These are phyloP conservation scores for Globisporangium takayamanum DNA, from an alignment of 352 stramenopile species.

Conservation along the genomic window DNA sequence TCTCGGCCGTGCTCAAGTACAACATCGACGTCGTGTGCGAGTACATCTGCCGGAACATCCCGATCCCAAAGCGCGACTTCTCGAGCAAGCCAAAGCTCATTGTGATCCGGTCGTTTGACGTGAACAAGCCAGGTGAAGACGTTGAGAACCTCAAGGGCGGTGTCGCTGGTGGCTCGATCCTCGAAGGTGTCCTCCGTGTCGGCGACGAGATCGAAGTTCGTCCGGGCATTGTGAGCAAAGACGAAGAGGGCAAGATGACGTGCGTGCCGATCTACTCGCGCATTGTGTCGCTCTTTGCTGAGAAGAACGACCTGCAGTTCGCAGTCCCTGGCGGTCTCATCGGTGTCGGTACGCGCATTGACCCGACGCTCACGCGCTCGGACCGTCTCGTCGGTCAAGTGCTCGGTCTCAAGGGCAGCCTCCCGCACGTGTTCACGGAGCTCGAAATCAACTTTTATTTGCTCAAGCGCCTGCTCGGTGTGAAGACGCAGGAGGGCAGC, in stretches of 20 bases:
- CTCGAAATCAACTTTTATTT: slow-evolving; percentile 99
- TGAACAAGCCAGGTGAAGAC: slow-evolving; percentile 99
- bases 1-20: slow-evolving; percentile 99
- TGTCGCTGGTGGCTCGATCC: slow-evolving; percentile 88
- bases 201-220: slow-evolving; percentile 99
- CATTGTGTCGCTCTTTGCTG: slow-evolving; percentile 96
- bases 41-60: slow-evolving; percentile 99
- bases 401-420: slow-evolving; percentile 94
- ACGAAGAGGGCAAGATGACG: slow-evolving; percentile 93
- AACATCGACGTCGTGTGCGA: slow-evolving; percentile 99
- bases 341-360: slow-evolving; percentile 98
- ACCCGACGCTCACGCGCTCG: slow-evolving; percentile 97
- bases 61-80: slow-evolving; percentile 98
- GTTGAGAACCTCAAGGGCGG: slow-evolving; percentile 95
- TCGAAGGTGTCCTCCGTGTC: slow-evolving; percentile 96
- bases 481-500: slow-evolving; percentile 98
- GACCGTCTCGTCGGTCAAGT: slow-evolving; percentile 99
- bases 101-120: slow-evolving; percentile 99
- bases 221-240: slow-evolving; percentile 98
- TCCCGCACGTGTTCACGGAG: slow-evolving; percentile 99
- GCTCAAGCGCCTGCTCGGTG: slow-evolving; percentile 97
- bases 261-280: slow-evolving; percentile 92
- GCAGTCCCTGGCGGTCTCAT: slow-evolving; percentile 99
- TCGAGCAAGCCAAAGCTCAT: slow-evolving; percentile 97
- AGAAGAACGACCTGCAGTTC: slow-evolving; percentile 99